Conservation (phyloP, 2,329 filamentous ascomycete genomes). For the Hymenoscyphus albidus region DNA sequence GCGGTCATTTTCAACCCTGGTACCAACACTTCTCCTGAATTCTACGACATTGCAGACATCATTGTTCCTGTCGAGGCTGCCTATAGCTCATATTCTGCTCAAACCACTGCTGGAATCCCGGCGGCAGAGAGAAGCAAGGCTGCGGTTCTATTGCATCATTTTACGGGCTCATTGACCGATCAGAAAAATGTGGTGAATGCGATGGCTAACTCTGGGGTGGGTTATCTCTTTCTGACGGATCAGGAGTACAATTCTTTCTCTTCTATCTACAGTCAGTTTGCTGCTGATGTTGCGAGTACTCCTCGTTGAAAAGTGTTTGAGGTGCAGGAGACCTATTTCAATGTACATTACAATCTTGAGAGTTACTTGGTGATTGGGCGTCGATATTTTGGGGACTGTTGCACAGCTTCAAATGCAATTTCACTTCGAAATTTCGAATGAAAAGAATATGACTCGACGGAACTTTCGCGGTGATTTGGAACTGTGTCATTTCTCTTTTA, state of each 20-base stretch:
- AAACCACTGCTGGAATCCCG: neutral
- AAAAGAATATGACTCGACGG: no score
- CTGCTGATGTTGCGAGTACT: neutral
- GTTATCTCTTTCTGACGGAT: neutral
- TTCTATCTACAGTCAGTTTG: neutral
- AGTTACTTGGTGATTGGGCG: neutral
- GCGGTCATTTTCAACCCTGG: constrained; percentile 7
- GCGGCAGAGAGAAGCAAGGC: neutral
- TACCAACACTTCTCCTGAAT: neutral
- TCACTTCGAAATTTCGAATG: no score
- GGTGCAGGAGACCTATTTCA: neutral
- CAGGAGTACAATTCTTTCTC: neutral
- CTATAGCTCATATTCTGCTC: neutral
- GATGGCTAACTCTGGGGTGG: neutral
- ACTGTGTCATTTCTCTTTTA: no score
- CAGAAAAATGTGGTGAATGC: neutral
- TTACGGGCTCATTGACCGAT: neutral
- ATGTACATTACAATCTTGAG: neutral
- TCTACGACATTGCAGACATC: neutral
- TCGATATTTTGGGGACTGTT: no score
- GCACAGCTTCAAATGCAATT: no score
- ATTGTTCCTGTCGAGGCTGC: neutral
- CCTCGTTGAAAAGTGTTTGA: neutral
- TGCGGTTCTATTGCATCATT: neutral
- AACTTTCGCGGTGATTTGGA: no score